Base-by-base conservation (phyloP, 108 stramenopile genomes). In the Cyclostephanos invisitatus region DNA sequence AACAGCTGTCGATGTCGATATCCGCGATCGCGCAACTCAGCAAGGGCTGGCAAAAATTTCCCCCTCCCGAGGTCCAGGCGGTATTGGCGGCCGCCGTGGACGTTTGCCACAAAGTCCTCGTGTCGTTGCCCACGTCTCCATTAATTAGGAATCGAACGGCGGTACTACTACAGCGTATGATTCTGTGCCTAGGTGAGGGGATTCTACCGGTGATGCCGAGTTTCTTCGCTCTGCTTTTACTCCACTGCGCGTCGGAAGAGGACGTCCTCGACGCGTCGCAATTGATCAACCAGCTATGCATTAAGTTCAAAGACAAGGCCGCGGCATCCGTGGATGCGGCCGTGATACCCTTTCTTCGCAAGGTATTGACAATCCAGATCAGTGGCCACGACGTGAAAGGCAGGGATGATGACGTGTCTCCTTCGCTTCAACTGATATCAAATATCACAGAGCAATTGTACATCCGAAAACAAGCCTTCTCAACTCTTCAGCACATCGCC, bases 1-100 rank as follows among this genome's bases (percentile, higher is more conserved):
- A 86, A 20, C 74, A 60, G 17, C 78, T 91, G 35, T 63, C 88
- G 18, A 72, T 72, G 40, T 86, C 86, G 24, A 73, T 91, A 21
- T 85, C 88, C 1, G 85, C 88, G 8, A 82, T 91, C 40, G 91
- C 91, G 2, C 82, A 77, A 67, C 69, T 91, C 27, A 85, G 81
- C 64, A 91, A 91, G 59, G 91, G 91, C 7, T 91, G 89, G 76
- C 62, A 62, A 63, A 78, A 70, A 46, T 75, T 75, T 15, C 86
- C 85, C 59, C 63, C 81, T 7, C 53, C 72, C 36, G 85, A 68
- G 61, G 85, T 89, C n/a, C 85, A 85, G 67, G 36, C 38, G 4
- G 86, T 91, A n/a, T 72, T 91, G 38, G 17, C 73, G n/a, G 87
- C 85, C 44, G 78, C 91, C 2, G 66, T 86, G 28, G 62, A 73